Evolutionary conservation across 1,139 yeast species (phyloP).

Genomic region (Debaryomyces singareniensis): DNA sequence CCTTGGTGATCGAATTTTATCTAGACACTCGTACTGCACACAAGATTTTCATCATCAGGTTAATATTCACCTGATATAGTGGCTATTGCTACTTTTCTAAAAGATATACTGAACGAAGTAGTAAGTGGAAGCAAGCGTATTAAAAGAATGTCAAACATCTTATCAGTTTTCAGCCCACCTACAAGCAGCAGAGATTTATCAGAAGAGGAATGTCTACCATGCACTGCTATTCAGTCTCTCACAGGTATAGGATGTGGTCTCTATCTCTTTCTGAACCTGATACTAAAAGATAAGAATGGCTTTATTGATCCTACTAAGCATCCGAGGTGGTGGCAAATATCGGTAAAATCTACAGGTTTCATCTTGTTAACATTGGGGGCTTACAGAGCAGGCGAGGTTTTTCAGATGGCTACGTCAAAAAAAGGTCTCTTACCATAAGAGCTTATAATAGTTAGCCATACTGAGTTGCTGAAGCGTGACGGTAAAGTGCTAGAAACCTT

Average conservation of each 20-base stretch:
- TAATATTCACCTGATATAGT: too few species aligned
- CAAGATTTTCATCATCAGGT: too few species aligned
- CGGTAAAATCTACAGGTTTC: constrained; percentile 27
- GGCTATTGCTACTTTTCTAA: too few species aligned
- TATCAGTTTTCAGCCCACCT: constrained; percentile 31
- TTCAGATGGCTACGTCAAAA: too few species aligned
- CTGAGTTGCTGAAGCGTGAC: too few species aligned
- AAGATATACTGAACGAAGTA: too few species aligned
- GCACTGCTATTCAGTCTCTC: constrained; percentile 34
- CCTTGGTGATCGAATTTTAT: too few species aligned
- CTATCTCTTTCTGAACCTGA: constrained; percentile 22
- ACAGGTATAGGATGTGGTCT: constrained; percentile 30
- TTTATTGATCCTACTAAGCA: constrained; percentile 27
- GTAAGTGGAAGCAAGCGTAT: too few species aligned
- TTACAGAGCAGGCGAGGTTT: constrained; percentile 29
- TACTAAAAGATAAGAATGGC: constrained; percentile 28
- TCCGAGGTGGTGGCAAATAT: constrained; percentile 39
- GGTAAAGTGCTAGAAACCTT: too few species aligned
- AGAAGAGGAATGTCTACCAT: constrained; percentile 28
- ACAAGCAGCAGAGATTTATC: constrained; percentile 13
- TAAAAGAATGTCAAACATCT: constrained; percentile 33
- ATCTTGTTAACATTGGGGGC: constrained; percentile 33
- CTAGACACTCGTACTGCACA: too few species aligned
- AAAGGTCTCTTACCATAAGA: too few species aligned
- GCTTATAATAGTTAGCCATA: too few species aligned